Conservation (phyloP, 108 stramenopile genomes). For the Mediolabrus comicus region DNA sequence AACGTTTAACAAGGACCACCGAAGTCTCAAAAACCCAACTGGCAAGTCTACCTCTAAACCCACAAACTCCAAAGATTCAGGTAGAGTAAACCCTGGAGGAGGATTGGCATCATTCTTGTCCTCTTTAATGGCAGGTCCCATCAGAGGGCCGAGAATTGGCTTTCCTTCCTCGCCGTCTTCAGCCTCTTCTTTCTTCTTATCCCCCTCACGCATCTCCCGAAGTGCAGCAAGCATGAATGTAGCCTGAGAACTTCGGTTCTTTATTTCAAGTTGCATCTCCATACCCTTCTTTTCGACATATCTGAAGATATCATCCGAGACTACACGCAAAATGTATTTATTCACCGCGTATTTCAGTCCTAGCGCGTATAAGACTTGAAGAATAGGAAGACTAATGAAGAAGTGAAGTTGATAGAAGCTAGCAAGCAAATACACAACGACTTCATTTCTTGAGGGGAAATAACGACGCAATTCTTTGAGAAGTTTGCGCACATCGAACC, state of each 20-base stretch:
- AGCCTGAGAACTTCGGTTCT: constrained; percentile 51
- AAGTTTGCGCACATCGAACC: constrained; percentile 3
- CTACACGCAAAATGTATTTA: constrained; percentile 60
- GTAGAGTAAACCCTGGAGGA: constrained; percentile 51
- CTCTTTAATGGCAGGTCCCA: constrained; percentile 67
- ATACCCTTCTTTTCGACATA: constrained; percentile 82
- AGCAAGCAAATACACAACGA: constrained; percentile 50
- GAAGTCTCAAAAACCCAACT: constrained; percentile 69
- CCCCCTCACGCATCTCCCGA: constrained; percentile 67
- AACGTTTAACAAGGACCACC: constrained; percentile 68
- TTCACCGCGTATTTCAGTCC: constrained; percentile 50
- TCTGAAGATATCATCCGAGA: constrained; percentile 73
- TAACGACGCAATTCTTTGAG: neutral
- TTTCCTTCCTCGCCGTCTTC: constrained; percentile 27
- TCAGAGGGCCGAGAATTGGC: constrained; percentile 55
- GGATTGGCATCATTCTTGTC: constrained; percentile 58
- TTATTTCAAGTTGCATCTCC: constrained; percentile 80
- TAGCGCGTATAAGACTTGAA: constrained; percentile 51
- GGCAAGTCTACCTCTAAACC: constrained; percentile 78
- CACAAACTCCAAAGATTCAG: constrained; percentile 65
- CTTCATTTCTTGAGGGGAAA: constrained; percentile 59
- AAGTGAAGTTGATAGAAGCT: constrained; percentile 61
- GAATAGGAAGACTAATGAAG: constrained; percentile 61
- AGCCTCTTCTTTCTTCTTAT: constrained; percentile 44
- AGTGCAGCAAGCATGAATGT: constrained; percentile 79